phyloP scores from a whole-genome alignment of 805 yeast genomes.

The Candida maris region DNA sequence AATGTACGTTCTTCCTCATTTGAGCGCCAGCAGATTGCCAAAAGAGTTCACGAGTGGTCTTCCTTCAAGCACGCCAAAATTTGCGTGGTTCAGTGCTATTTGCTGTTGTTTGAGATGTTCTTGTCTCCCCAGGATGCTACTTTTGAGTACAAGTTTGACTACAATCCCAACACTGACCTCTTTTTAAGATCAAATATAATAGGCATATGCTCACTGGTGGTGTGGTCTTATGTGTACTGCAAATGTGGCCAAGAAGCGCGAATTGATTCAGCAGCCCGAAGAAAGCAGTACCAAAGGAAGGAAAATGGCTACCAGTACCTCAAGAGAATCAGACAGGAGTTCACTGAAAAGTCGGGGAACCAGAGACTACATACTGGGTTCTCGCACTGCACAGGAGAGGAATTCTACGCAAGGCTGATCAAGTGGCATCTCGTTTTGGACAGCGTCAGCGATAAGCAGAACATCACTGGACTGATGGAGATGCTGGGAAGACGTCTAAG shows the following conservation, averaged over 20 bases:
- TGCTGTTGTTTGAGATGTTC: slow-evolving; percentile 60
- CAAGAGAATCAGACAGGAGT: slow-evolving; percentile 43
- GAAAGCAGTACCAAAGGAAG: slow-evolving; percentile 9
- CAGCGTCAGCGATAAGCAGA: slow-evolving; percentile 40
- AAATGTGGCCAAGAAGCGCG: slow-evolving; percentile 44
- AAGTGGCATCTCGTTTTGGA: slow-evolving; percentile 39
- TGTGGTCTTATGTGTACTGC: slow-evolving; percentile 52
- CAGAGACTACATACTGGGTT: slow-evolving; percentile 32
- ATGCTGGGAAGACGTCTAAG: slow-evolving; percentile 39
- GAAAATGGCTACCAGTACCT: slow-evolving; percentile 53
- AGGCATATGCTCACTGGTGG: slow-evolving; percentile 38
- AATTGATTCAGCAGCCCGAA: slow-evolving; percentile 15
- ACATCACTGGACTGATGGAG: slow-evolving; percentile 53
- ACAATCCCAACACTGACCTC: slow-evolving; percentile 51
- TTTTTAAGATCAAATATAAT: slow-evolving; percentile 42
- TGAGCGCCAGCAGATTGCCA: slow-evolving; percentile 43
- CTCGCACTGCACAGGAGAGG: slow-evolving; percentile 30
- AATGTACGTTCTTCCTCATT: slow-evolving; percentile 58
- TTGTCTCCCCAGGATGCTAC: slow-evolving; percentile 47
- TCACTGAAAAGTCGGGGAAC: slow-evolving; percentile 33
- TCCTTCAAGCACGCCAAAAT: slow-evolving; percentile 44
- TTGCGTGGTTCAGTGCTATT: slow-evolving; percentile 57
- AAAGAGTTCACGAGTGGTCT: slow-evolving; percentile 53
- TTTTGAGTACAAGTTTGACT: slow-evolving; percentile 40
- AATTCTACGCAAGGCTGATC: slow-evolving; percentile 41